A percentile compares a stretch with the other conserved stretches of the same genome.
phyloP scores from a whole-genome alignment of 1,139 yeast species.

The Blastobotrys indianensis region DNA sequence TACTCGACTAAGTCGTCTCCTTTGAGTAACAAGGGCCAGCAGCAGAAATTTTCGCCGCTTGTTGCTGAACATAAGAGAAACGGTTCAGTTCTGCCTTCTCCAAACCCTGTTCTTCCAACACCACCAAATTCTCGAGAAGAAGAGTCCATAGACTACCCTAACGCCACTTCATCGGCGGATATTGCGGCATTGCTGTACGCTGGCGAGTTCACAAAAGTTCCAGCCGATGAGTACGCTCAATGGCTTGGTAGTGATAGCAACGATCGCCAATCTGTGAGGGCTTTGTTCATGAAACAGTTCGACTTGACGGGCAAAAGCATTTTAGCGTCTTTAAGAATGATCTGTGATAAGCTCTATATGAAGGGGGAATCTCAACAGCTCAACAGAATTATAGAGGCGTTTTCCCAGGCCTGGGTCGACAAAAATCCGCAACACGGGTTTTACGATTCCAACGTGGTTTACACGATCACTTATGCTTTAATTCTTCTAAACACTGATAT shows the following conservation, averaged over 20 bases:
- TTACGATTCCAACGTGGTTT: conserved; percentile 57
- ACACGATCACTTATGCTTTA: conserved; percentile 66
- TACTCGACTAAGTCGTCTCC: conserved; percentile 4
- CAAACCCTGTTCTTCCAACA: neutral
- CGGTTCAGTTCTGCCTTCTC: neutral
- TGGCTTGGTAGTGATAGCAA: conserved; percentile 30
- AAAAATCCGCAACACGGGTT: conserved; percentile 43
- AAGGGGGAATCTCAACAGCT: conserved; percentile 81
- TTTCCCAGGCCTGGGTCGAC: conserved; percentile 60
- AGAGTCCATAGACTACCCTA: neutral
- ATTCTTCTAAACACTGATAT: conserved; percentile 53
- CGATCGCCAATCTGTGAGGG: conserved; percentile 19
- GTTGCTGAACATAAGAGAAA: neutral
- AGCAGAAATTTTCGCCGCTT: neutral
- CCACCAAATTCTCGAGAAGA: neutral
- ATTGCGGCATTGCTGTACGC: conserved; percentile 24
- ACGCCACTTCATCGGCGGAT: conserved; percentile 1
- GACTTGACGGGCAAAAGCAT: conserved; percentile 28
- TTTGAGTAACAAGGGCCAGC: neutral
- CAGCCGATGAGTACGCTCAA: conserved; percentile 28
- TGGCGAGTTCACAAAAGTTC: conserved; percentile 21
- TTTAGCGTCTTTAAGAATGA: conserved; percentile 48
- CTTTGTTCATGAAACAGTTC: conserved; percentile 30
- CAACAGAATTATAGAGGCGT: conserved; percentile 64
- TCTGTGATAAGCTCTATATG: conserved; percentile 62